Evolutionary conservation across 2,329 filamentous ascomycete genomes (phyloP).

Genomic region (Ciborinia camelliae): DNA sequence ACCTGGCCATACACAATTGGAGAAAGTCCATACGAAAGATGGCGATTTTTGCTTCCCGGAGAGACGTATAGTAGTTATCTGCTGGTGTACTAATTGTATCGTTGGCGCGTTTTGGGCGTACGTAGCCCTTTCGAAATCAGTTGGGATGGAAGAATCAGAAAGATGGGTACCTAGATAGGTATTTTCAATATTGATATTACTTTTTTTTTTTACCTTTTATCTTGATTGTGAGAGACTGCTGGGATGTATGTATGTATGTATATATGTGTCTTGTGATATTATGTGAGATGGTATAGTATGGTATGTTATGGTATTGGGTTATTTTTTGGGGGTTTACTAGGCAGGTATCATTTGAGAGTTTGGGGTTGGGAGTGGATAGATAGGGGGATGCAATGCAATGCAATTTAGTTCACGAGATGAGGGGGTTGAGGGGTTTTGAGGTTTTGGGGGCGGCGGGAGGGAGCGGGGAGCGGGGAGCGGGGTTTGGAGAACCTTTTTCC

Average conservation of each 20-base stretch:
- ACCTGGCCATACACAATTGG: not conserved
- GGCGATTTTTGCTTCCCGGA: not conserved
- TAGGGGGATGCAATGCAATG: no score
- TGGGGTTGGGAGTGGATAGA: no score
- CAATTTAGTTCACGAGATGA: no score
- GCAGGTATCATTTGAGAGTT: no score
- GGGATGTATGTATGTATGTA: not conserved
- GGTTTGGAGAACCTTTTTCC: no score
- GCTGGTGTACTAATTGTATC: not conserved
- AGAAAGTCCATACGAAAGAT: not conserved
- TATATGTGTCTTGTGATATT: no score
- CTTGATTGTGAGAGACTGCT: not conserved
- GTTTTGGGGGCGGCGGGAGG: no score
- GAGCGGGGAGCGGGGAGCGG: no score
- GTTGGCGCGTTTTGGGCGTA: conserved; percentile 2
- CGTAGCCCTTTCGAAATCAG: not conserved
- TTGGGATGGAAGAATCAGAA: not conserved
- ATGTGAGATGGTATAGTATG: no score
- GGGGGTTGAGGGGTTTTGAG: no score
- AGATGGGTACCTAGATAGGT: conserved; percentile 1
- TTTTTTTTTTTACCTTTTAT: not conserved
- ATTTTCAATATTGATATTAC: not conserved
- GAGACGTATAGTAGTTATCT: not conserved
- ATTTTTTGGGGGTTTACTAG: no score
- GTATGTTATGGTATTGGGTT: no score